A percentile compares a stretch with the other conserved stretches of the same genome.
phyloP scores from a whole-genome alignment of 2,329 filamentous ascomycete genomes.

The Xylariaceae sp. region DNA sequence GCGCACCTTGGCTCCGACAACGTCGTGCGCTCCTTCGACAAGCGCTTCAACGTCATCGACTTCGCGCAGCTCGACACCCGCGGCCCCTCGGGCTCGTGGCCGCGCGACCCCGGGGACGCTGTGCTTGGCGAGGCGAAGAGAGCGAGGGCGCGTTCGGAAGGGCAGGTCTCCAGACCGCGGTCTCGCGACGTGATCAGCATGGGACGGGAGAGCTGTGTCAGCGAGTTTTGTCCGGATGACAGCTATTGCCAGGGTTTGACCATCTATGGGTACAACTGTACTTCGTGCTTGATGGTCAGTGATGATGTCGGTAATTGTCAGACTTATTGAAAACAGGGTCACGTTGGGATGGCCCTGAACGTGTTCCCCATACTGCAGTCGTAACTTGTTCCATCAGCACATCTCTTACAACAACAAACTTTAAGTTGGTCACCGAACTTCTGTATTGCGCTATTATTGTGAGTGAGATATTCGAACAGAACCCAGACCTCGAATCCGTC shows the following conservation, averaged over 20 bases:
- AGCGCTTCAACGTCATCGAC: conserved; percentile 16
- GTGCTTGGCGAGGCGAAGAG: conserved; percentile 12
- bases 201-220: conserved; percentile 18
- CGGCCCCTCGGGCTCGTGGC: conserved; percentile 2
- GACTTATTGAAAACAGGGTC: neutral
- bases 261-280: conserved; percentile 13
- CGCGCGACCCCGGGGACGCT: conserved; percentile 9
- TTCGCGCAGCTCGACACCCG: conserved; percentile 10
- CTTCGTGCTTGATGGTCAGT: conserved; percentile 1
- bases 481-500: no score
- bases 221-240: conserved; percentile 17
- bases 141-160: conserved; percentile 7
- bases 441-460: no score
- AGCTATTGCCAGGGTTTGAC: conserved; percentile 10
- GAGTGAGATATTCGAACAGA: no score
- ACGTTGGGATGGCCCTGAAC: no score
- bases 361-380: no score
- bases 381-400: no score
- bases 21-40: conserved; percentile 17
- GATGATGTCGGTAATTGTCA: conserved; percentile 6
- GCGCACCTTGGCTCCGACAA: conserved; percentile 19
- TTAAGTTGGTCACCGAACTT: no score
- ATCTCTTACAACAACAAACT: no score
- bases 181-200: conserved; percentile 5
- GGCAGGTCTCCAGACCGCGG: conserved; percentile 11